These are phyloP conservation scores for Infundibulicybe gibba DNA, from an alignment of 768 basidiomycete species.

Conservation along the genomic window DNA sequence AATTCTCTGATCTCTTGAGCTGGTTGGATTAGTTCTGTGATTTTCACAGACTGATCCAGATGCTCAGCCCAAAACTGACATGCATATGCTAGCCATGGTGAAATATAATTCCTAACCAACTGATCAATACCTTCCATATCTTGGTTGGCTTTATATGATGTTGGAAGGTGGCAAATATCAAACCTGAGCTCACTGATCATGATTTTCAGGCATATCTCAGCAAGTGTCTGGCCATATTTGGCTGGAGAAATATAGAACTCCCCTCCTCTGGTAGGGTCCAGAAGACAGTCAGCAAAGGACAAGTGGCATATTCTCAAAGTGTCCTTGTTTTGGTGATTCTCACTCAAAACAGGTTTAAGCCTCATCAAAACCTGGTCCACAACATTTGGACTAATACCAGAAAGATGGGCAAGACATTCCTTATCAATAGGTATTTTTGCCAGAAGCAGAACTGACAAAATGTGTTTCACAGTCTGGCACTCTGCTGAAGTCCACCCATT, in stretches of 20 bases:
- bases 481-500: not conserved
- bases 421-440: not conserved
- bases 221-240: not conserved
- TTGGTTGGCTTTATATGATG: constrained; percentile 6
- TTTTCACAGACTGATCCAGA: not conserved
- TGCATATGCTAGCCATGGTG: constrained; percentile 6
- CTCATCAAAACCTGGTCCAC: not conserved
- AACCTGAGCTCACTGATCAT: constrained; percentile 8
- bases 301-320: not conserved
- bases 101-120: not conserved
- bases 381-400: not conserved
- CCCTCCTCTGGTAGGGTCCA: not conserved
- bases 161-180: constrained; percentile 11
- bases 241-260: not conserved
- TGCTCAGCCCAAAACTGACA: constrained; percentile 8
- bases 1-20: not conserved
- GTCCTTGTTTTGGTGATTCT: not conserved
- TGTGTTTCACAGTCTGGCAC: not conserved
- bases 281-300: not conserved
- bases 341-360: not conserved
- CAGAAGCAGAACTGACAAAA: not conserved
- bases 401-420: too few relatives aligned
- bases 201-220: constrained; percentile 1
- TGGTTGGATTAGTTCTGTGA: not conserved
- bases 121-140: constrained; percentile 1